Evolutionary conservation across 768 basidiomycete species (phyloP).

Genomic region (Phylloporus arenicola): DNA sequence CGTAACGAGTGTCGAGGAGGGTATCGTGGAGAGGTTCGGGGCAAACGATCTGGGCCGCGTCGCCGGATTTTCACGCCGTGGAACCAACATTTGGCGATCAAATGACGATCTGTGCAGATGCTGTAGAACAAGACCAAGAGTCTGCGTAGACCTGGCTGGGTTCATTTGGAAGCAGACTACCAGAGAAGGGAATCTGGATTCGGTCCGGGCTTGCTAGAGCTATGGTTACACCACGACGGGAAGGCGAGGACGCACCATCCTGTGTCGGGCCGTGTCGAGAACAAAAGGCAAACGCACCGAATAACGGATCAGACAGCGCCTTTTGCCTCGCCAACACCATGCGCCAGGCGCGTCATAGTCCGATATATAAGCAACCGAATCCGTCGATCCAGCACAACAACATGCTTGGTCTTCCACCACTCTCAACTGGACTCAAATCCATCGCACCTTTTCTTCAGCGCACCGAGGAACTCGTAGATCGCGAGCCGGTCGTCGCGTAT

Average conservation of each 20-base stretch:
- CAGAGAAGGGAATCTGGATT: conserved; percentile 9
- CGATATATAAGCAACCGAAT: neutral
- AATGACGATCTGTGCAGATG: neutral
- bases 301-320: neutral
- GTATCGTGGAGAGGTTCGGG: conserved; percentile 24
- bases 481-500: conserved; percentile 87
- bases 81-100: conserved; percentile 11
- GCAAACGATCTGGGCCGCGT: conserved; percentile 11
- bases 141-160: neutral
- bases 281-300: neutral
- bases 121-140: conserved; percentile 12
- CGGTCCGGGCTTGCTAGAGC: neutral
- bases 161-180: conserved; percentile 22
- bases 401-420: conserved; percentile 53
- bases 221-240: neutral
- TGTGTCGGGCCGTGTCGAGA: neutral
- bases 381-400: neutral
- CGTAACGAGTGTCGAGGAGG: conserved; percentile 22
- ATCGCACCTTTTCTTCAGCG: conserved; percentile 82
- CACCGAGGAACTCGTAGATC: conserved; percentile 75
- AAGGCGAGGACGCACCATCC: conserved; percentile 10
- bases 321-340: neutral
- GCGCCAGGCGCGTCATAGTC: neutral
- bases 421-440: conserved; percentile 57
- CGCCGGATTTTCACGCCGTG: neutral